Percentiles rank a stretch among this genome's conserved stretches.
Conservation (phyloP, 2,329 filamentous ascomycete species). For the Westerdykella sp. region DNA sequence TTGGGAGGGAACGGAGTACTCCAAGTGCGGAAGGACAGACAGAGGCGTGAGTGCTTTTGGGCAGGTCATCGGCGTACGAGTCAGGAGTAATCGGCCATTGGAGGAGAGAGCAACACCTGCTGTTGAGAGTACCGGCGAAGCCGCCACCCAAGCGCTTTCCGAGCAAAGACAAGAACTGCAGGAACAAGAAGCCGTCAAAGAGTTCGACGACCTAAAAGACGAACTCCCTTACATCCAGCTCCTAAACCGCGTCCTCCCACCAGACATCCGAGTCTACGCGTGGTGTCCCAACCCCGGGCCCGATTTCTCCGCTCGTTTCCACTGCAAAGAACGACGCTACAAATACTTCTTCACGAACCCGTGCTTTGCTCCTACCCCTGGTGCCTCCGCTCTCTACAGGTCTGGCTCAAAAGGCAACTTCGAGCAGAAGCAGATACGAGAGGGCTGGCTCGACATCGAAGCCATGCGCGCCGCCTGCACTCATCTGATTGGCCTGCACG, state of each 20-base stretch:
- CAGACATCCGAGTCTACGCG: slow-evolving; percentile 82
- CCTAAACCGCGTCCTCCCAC: slow-evolving; percentile 79
- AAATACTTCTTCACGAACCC: slow-evolving; percentile 98
- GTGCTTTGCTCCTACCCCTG: slow-evolving; percentile 65
- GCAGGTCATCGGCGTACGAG: slow-evolving; percentile 78
- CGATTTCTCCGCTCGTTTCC: slow-evolving; percentile 85
- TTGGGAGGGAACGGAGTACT: slow-evolving; percentile 83
- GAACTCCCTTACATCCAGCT: slow-evolving; percentile 79
- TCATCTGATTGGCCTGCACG: slow-evolving; percentile 74
- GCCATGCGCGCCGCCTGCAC: slow-evolving; percentile 80
- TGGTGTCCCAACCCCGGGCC: slow-evolving; percentile 82
- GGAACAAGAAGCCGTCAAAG: slow-evolving; percentile 19
- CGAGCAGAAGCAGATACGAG: slow-evolving; percentile 14
- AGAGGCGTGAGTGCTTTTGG: slow-evolving; percentile 93
- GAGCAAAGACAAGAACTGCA: slow-evolving; percentile 5
- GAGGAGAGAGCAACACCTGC: slow-evolving; percentile 3
- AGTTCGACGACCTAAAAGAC: slow-evolving; percentile 64
- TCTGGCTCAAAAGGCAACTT: slow-evolving; percentile 8
- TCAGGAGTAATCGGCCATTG: slow-evolving; percentile 71
- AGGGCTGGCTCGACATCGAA: slow-evolving; percentile 78
- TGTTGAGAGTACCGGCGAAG: not conserved
- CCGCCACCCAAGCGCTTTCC: slow-evolving; percentile 1
- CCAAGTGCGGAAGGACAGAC: slow-evolving; percentile 92
- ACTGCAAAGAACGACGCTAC: slow-evolving; percentile 84
- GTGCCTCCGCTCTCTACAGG: slow-evolving; percentile 45